Evolutionary conservation across 1,284 basidiomycete genomes (phyloP).

Genomic region (Peniophora sp.): DNA sequence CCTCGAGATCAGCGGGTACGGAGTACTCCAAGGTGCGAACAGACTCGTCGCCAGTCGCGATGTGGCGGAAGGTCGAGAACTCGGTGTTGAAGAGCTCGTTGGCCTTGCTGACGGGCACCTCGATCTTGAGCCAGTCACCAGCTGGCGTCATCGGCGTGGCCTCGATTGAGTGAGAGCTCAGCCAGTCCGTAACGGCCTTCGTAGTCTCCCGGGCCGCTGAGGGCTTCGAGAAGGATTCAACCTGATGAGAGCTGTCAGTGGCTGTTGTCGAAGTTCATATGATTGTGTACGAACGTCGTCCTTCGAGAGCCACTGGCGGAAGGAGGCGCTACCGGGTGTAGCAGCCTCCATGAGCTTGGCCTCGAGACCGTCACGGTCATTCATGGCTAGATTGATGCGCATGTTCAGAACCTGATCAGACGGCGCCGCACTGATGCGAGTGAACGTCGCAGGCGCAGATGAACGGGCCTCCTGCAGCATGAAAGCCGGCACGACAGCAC

Average conservation of each 20-base stretch:
- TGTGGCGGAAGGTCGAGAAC: slow-evolving; percentile 23
- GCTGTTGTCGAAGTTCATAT: not conserved
- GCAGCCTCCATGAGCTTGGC: slow-evolving; percentile 21
- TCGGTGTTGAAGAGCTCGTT: slow-evolving; percentile 22
- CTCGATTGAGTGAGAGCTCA: slow-evolving; percentile 19
- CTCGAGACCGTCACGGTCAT: slow-evolving; percentile 21
- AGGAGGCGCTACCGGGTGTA: slow-evolving; percentile 19
- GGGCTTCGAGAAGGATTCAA: slow-evolving; percentile 27
- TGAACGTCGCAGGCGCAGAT: slow-evolving; percentile 13
- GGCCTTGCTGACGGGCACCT: slow-evolving; percentile 20
- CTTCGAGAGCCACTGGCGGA: slow-evolving; percentile 23
- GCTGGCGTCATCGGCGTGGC: slow-evolving; percentile 14
- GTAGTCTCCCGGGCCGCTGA: slow-evolving; percentile 18
- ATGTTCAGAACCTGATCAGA: slow-evolving; percentile 11
- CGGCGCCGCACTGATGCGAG: slow-evolving; percentile 11
- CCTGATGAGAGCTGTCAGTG: slow-evolving; percentile 15
- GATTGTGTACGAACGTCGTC: slow-evolving; percentile 16
- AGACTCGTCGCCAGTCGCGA: slow-evolving; percentile 14
- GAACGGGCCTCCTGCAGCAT: slow-evolving; percentile 14
- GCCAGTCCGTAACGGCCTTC: slow-evolving; percentile 21
- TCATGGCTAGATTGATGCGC: slow-evolving; percentile 18
- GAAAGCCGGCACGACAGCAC: not conserved
- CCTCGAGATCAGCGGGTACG: slow-evolving; percentile 17
- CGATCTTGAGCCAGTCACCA: slow-evolving; percentile 16
- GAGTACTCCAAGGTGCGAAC: slow-evolving; percentile 26